These are phyloP conservation scores for Echinochloa phyllopogon DNA, from an alignment of 176 grass and related monocot species.

Conservation along the genomic window DNA sequence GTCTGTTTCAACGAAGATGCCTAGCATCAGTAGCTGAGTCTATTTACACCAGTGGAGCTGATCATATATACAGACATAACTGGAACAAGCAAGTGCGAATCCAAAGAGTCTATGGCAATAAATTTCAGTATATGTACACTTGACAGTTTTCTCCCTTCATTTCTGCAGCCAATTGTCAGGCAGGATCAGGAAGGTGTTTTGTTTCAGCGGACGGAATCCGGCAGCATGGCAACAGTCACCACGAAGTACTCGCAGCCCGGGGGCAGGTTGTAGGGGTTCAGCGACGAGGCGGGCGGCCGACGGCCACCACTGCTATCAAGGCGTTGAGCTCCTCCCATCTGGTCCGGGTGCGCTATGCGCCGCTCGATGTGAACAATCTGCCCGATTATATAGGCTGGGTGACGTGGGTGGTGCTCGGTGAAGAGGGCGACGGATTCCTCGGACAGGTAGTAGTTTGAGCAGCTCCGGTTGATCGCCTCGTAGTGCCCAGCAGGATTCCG, in stretches of 20 bases:
- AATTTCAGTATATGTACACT: constrained; percentile 73
- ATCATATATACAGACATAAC: constrained; percentile 54
- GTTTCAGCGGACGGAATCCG: constrained; percentile 61
- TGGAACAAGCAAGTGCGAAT: constrained; percentile 26
- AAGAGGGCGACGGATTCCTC: constrained; percentile 95
- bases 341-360: constrained; percentile 34
- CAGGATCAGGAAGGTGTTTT: constrained; percentile 89
- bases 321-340: constrained; percentile 38
- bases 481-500: constrained; percentile 76
- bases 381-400: constrained; percentile 75
- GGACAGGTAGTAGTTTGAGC: constrained; percentile 85
- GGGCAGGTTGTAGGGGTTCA: constrained; percentile 71
- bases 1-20: constrained; percentile 43
- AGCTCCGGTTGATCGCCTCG: constrained; percentile 73
- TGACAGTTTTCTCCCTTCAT: constrained; percentile 84
- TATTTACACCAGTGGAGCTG: constrained; percentile 49
- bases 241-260: constrained; percentile 88
- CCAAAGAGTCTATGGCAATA: constrained; percentile 29
- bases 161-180: constrained; percentile 75
- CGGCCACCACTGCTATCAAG: constrained; percentile 36
- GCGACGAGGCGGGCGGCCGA: constrained; percentile 32
- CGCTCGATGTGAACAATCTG: constrained; percentile 96
- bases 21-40: constrained; percentile 41
- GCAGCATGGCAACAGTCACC: constrained; percentile 96
- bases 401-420: constrained; percentile 60